Evolutionary conservation across 345 rosid species (phyloP), one percentile per base, ranked within the genome.

Genomic region (Carallia pectinifolia): DNA sequence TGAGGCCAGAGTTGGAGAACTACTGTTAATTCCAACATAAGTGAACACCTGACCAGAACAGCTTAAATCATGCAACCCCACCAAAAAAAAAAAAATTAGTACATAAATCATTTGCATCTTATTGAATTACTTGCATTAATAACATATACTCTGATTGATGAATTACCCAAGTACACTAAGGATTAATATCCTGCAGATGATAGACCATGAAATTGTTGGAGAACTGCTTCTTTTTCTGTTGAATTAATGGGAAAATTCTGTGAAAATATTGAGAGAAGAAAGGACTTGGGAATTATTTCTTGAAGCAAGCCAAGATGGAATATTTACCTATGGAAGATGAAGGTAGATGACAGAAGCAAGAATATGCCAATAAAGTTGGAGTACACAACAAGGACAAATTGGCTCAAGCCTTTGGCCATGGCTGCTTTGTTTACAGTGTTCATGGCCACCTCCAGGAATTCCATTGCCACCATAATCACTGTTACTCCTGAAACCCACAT

Each of bases 1-100:
- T 0, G 84, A 79, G 17, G 83, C 87, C 77, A 84, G 67, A 70
- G 83, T 73, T 30, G 87, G 87, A 58, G 84, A 77, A 71, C 81
- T 78, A 67, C 77, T 73, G 2, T 62, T 74, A 50, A 84, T 58
- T 29, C 87, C 87, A 61, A 73, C 53, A 55, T 73, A 79, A 9
- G 72, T 44, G 34, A 68, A 72, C 27, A 77, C 56, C 82, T 84
- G 87, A 56, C 79, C 71, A 40, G 53, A 68, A 37, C 74, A 78
- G 53, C 86, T 80, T 40, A 5, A 68, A 40, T 2, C 16, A 40
- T 7, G 64, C 71, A 77, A 64, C 27, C 39, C n/a, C 13, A 13
- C 50, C 2, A 44, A 15, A 44, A 23, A 23, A 23, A 23, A 23
- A 23, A 23, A 23, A 44, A 44, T 44, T 44, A 44, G 50, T 44